These are phyloP conservation scores for Xerocomus brunneocitrinus DNA, from an alignment of 768 basidiomycete species.

Conservation along the genomic window DNA sequence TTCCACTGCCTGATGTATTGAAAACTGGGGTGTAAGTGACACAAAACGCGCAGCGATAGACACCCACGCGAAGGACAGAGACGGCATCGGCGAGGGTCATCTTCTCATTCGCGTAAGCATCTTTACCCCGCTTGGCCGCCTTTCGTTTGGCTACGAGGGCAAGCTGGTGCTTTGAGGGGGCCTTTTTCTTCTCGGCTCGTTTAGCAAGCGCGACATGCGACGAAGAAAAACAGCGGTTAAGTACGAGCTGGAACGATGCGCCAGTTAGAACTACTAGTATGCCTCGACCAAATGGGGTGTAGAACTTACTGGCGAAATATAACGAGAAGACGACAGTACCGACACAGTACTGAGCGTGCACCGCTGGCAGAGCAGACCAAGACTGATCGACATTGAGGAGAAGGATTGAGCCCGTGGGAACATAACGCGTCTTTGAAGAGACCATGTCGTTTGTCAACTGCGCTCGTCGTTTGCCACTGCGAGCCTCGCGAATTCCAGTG, in stretches of 20 bases:
- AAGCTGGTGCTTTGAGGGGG: constrained; percentile 65
- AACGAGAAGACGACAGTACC: constrained; percentile 39
- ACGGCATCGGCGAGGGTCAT: constrained; percentile 65
- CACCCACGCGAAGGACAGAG: constrained; percentile 62
- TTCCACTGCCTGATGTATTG: constrained; percentile 64
- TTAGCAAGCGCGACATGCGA: constrained; percentile 40
- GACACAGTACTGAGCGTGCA: constrained; percentile 7
- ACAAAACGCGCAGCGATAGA: neutral
- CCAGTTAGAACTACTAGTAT: neutral
- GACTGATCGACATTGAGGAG: constrained; percentile 18
- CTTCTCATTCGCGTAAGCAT: constrained; percentile 59
- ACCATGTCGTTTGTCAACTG: constrained; percentile 40
- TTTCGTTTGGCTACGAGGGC: constrained; percentile 61
- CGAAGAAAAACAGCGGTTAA: constrained; percentile 44
- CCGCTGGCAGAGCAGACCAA: constrained; percentile 33
- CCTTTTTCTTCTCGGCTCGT: constrained; percentile 52
- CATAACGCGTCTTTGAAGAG: neutral
- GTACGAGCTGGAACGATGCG: neutral
- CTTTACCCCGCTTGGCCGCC: constrained; percentile 49
- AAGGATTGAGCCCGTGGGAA: constrained; percentile 23
- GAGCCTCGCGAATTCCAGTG: constrained; percentile 32
- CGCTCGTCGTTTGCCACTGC: constrained; percentile 32
- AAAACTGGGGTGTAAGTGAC: constrained; percentile 1
- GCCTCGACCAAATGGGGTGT: neutral
- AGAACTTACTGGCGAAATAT: constrained; percentile 5